Base-by-base conservation (phyloP, 2,329 filamentous ascomycete genomes). In the Colletotrichum karsti region DNA sequence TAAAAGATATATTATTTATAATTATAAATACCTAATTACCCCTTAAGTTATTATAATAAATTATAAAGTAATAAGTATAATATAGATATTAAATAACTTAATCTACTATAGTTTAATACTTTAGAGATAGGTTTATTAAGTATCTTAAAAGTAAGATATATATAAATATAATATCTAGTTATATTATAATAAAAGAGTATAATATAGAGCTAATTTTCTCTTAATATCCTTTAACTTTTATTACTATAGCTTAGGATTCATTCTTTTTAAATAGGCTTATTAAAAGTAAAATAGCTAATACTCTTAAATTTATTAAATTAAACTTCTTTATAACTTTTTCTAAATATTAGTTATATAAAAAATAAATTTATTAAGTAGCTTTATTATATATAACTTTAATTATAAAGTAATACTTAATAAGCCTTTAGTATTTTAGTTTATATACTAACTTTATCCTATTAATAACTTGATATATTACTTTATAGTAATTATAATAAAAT, bases 51-150 rank as follows among this genome's bases (percentile, higher is more conserved):
- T 39, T 7, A 3, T n/a, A 15, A 13, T 37, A 37, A 5, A 12
- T 37, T 37, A 37, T 6, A 13, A 15, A 37, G 3, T 37, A 37
- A 4, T 37, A 2, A 13, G n/a, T 37, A 37, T 5, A 37, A 9
- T 37, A 37, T 37, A 37, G n/a, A 2, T 37, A 41, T 18, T 41
- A 41, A 41, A 1, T 41, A 18, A 0, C 18, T 0, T 41, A 41
- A 41, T n/a, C 2, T 41, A 41, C 18, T 41, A n/a, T n/a, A 41
- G 18, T 18, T 41, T 41, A n/a, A 18, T 18, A 9, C n/a, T n/a
- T n/a, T 41, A 18, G 18, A 0, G 18, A 18, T n/a, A 0, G 1
- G 0, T 18, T 18, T 41, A n/a, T n/a, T n/a, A n/a, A n/a, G n/a
- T n/a, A n/a, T 41, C 12, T 20, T 7, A 6, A 15, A n/a, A 42